Evolutionary conservation across 768 basidiomycete species (phyloP), one percentile per base, ranked within the genome.

Genomic region (Lactarius evosmus): DNA sequence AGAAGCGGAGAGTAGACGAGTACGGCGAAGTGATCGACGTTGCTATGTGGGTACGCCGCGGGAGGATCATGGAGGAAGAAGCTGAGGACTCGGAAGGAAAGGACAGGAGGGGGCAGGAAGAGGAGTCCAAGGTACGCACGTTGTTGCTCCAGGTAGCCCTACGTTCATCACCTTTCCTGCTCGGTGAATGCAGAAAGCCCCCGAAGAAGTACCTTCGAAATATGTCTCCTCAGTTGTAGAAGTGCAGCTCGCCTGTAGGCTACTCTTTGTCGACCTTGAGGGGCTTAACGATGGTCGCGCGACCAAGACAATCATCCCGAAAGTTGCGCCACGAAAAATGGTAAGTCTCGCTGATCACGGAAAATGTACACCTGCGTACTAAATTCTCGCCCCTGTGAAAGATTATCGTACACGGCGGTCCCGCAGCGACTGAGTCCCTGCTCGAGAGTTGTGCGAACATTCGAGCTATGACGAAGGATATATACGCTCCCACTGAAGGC

Each of bases 21-120:
- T 99, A 93, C 72, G 97, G 97, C 9, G 97, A 99, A 78, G 89
- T 87, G 11, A 80, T 98, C 57, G 97, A 98, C 74, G 89, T 98
- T 7, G 94, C 90, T 3, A 89, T 93, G 84, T 99, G 97, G 97
- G 74, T 98, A 63, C 81, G 93, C 65, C 92, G 93, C 71, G 92
- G 95, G 0, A 91, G 90, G 76, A 86, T 90, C 49, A 83, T 97
- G 53, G 95, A 96, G 75, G 91, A 96, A 69, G 90, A 95, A 65
- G 88, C 86, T 0, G 93, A 93, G 74, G 87, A 82, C 40, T 91
- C 93, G 44, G 93, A 94, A 61, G 77, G 79, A 11, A 89, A 88
- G 71, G 88, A 93, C 70, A 80, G 80, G 19, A 88, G 86, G 72
- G 79, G 86, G 67, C 87, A 86, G 33, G 93, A 95, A 64, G 90